Base-by-base conservation (phyloP, 2,329 filamentous ascomycete genomes). In the Stagonosporopsis vannaccii region DNA sequence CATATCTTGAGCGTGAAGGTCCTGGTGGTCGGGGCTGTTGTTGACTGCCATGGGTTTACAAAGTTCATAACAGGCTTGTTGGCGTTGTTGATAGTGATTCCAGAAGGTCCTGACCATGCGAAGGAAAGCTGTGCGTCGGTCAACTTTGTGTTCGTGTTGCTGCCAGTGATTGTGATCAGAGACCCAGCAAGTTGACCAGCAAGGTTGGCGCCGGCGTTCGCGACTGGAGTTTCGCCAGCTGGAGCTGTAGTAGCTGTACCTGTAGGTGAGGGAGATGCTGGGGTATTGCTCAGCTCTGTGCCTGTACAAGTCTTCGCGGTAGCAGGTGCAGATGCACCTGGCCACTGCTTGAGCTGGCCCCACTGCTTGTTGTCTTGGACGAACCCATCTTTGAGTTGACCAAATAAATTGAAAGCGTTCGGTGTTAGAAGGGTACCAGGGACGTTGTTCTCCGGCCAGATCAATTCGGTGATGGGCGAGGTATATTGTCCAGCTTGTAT, bases 401-500 rank as follows among this genome's bases (percentile, higher is more conserved):
- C 9, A 39, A 44, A 36, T 56, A 61, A 15, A 67, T 55, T 23
- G 63, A 63, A 15, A 66, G 57, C 69, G 71, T 53, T 40, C n/a
- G 6, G 36, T 13, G 36, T 40, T 22, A 40, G 8, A 3, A 23
- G 19, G 56, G 69, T 59, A 58, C 78, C 78, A 17, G 77, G 78
- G 3, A 69, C 65, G 19, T 73, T 68, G n/a, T 73, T 65, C 58
- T 79, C 78, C 6, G 78, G 77, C 60, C 75, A 76, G 57, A 80
- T 78, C 75, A 76, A 78, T 54, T 79, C 77, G 2, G 67, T 71
- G 5, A 79, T 76, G 6, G 78, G 74, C 33, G 74, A 70, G 20
- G 78, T 65, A 43, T 78, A 80, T 51, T 77, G 71, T 5, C 78
- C 77, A 5, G 77, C 77, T 12, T 69, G 54, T 35, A 80, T 76